Base-by-base conservation (phyloP, 352 stramenopile species). In the Phytophthora lateralis region DNA sequence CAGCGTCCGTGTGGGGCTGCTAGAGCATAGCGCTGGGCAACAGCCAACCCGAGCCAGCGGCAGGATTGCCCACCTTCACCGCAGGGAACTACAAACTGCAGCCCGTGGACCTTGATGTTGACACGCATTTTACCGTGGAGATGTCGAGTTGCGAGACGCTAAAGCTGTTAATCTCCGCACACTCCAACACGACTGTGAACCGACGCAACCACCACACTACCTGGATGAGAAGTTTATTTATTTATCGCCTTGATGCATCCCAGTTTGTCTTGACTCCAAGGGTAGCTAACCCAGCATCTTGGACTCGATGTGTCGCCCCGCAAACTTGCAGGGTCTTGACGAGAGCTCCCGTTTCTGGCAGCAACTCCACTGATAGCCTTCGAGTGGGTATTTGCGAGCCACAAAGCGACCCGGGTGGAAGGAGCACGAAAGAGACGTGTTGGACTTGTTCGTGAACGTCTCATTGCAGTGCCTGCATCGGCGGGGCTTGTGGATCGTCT, bases 281-380 rank as follows among this genome's bases (percentile, higher is more conserved):
- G 8, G 6, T 48, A 3, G 24, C 56, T 67, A 88, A 44, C 85
- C 78, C 29, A 80, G 46, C 17, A 84, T 55, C 60, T 91, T 91
- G 53, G 79, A 85, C 58, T 93, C 84, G 49, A 73, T 54, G 71
- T 93, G 84, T 21, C 84, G 81, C 6, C 84, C 84, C 15, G 84
- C 80, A 67, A 93, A 93, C 61, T 91, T 93, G 76, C 84, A 93
- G 2, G 84, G 66, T 27, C 84, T 81, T 15, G 84, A 90, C 12
- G 81, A 89, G 20, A 93, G 60, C 57, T 93, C 84, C 1, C 84
- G 78, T 59, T 93, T 93, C 65, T 89, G 80, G 73, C 84, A 93
- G 68, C 84, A 93, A 55, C 78, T 90, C 84, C 84, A 93, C 48
- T 90, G 80, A 53, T 93, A 93, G 12, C 84, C 84, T 67, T 93